Percentiles rank a stretch among this genome's conserved stretches.
Conservation (phyloP, 768 basidiomycete genomes). For the Suillus bovinus region DNA sequence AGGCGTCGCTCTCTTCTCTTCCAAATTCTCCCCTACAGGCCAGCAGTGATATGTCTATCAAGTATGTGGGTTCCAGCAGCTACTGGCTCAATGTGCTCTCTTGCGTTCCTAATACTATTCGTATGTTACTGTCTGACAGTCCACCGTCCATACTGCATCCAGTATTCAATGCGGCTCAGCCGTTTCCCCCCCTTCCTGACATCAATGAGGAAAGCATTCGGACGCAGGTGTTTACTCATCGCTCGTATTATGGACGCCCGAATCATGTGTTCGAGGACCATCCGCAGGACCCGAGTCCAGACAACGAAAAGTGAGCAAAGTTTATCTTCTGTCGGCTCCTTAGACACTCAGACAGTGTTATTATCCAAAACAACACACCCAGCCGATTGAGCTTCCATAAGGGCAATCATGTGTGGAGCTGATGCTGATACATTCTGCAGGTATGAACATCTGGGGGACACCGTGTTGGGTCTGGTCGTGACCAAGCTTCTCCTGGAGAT, state of each 20-base stretch:
- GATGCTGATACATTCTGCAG: constrained; percentile 34
- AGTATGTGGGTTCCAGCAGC: constrained; percentile 5
- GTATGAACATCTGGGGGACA: constrained; percentile 76
- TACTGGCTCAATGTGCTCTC: constrained; percentile 10
- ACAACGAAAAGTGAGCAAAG: constrained; percentile 71
- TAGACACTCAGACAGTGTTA: neutral
- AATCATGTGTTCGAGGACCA: constrained; percentile 77
- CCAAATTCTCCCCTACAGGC: too few species aligned
- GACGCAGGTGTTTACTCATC: constrained; percentile 71
- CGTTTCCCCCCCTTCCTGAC: constrained; percentile 57
- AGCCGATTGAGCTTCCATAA: neutral
- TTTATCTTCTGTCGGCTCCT: neutral
- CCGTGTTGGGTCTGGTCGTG: constrained; percentile 67
- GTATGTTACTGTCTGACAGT: constrained; percentile 12
- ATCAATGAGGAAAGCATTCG: constrained; percentile 49
- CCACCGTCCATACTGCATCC: constrained; percentile 22
- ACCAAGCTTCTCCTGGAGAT: constrained; percentile 62
- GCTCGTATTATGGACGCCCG: constrained; percentile 67
- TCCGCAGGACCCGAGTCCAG: constrained; percentile 70
- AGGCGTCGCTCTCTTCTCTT: neutral
- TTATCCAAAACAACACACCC: neutral
- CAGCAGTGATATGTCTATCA: neutral
- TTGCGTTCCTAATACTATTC: constrained; percentile 3
- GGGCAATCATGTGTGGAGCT: neutral
- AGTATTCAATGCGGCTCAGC: constrained; percentile 29